These are phyloP conservation scores for Ceratobasidium sp. DNA, from an alignment of 1,284 basidiomycete genomes.

Conservation along the genomic window DNA sequence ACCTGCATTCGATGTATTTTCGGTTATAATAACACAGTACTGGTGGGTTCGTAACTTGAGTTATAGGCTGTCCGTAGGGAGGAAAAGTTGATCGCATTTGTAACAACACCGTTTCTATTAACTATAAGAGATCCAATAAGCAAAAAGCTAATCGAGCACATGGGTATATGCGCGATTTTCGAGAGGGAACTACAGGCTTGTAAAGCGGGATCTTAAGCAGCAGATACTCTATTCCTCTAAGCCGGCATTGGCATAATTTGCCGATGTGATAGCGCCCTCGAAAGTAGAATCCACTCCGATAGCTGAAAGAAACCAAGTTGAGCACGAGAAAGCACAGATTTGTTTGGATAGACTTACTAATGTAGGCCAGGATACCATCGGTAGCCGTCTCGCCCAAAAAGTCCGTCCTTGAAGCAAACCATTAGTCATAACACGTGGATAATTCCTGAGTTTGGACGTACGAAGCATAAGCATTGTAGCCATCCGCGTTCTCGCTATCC, in stretches of 20 bases:
- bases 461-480: conserved; percentile 53
- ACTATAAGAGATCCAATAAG: no score
- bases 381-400: conserved; percentile 17
- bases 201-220: no score
- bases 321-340: not conserved
- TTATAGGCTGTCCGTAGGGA: no score
- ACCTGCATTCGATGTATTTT: no score
- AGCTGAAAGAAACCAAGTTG: not conserved
- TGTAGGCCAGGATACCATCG: conserved; percentile 38
- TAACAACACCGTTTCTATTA: no score
- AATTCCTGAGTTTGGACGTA: not conserved
- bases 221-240: conserved; percentile 3
- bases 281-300: conserved; percentile 26
- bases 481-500: conserved; percentile 52
- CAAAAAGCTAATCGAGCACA: no score
- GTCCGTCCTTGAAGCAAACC: not conserved
- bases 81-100: no score
- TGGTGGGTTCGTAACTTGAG: no score
- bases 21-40: no score
- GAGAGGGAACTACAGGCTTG: no score
- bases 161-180: no score
- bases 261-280: not conserved
- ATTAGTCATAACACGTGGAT: not conserved
- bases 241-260: conserved; percentile 22
- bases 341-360: conserved; percentile 19